These are phyloP conservation scores for Mentha longifolia DNA, from an alignment of 257 asterid species.

Conservation along the genomic window DNA sequence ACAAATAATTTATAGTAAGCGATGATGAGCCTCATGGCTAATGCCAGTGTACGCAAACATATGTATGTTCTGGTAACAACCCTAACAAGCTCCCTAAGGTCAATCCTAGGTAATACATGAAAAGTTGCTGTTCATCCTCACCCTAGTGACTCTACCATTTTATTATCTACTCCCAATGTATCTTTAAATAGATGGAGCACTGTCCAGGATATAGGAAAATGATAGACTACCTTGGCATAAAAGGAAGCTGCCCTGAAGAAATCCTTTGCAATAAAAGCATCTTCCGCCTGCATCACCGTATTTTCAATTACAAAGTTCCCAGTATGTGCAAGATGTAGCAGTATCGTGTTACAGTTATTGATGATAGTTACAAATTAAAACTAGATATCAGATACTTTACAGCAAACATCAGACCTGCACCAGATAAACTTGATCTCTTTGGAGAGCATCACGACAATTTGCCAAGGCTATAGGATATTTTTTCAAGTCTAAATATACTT, in stretches of 20 bases:
- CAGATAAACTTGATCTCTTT: conserved; percentile 96
- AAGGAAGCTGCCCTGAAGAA: conserved; percentile 94
- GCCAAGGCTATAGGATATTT: conserved; percentile 94
- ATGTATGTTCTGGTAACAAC: not conserved
- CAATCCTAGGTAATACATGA: not conserved
- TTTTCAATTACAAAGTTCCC: conserved; percentile 33
- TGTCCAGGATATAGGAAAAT: conserved; percentile 20
- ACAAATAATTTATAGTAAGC: not conserved
- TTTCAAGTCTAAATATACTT: conserved; percentile 87
- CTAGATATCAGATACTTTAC: conserved; percentile 24
- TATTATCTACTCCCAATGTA: not conserved
- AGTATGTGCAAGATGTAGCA: conserved; percentile 21
- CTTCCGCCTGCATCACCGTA: conserved; percentile 80
- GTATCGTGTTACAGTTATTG: not conserved
- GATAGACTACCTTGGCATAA: conserved; percentile 76
- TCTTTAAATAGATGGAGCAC: not conserved
- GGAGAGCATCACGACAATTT: conserved; percentile 86
- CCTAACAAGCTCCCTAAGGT: conserved; percentile 16
- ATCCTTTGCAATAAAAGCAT: conserved; percentile 86
- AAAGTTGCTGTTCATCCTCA: conserved; percentile 26
- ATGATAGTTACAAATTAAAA: conserved; percentile 21
- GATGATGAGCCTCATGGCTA: conserved; percentile 22
- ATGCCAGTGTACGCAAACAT: conserved; percentile 18
- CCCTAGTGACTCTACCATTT: conserved; percentile 21
- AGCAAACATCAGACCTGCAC: conserved; percentile 68